These are phyloP conservation scores for Pyrrhoderma lamaoense DNA, from an alignment of 1,284 basidiomycete genomes.

Conservation along the genomic window DNA sequence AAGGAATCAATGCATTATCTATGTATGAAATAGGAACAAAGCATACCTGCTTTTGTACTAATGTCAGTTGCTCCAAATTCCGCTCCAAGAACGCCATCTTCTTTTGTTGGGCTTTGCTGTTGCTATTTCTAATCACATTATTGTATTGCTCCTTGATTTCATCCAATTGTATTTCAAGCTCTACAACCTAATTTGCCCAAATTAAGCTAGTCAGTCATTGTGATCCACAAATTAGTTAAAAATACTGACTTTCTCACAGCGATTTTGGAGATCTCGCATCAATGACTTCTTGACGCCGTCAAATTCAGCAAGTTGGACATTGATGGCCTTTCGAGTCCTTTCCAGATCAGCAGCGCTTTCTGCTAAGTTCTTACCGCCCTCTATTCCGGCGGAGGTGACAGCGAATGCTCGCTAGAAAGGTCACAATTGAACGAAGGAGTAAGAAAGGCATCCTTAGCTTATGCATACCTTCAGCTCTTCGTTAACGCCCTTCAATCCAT, in stretches of 20 bases:
- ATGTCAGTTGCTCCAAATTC: conserved; percentile 91
- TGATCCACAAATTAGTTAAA: neutral
- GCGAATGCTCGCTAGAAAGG: conserved; percentile 81
- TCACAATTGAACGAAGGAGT: conserved; percentile 10
- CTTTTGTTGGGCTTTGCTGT: conserved; percentile 97
- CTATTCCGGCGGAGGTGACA: conserved; percentile 92
- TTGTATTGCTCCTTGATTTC: conserved; percentile 99
- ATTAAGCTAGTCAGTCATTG: neutral
- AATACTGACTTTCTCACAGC: conserved; percentile 88
- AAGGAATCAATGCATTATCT: conserved; percentile 16
- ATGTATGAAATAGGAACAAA: conserved; percentile 6
- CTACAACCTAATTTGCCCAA: conserved; percentile 76
- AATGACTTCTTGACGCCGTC: conserved; percentile 98
- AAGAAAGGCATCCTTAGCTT: neutral
- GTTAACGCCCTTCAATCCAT: conserved; percentile 92
- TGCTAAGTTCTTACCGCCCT: conserved; percentile 93
- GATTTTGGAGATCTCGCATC: conserved; percentile 98
- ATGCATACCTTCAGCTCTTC: conserved; percentile 87
- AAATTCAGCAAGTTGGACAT: conserved; percentile 95
- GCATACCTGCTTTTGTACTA: conserved; percentile 91
- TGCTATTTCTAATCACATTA: conserved; percentile 96
- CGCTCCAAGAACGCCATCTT: conserved; percentile 99
- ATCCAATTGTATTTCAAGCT: conserved; percentile 97
- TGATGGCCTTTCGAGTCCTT: conserved; percentile 93
- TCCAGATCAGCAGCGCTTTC: conserved; percentile 97